Base-by-base conservation (phyloP, 1,284 basidiomycete genomes). In the Moesziomyces sp. region DNA sequence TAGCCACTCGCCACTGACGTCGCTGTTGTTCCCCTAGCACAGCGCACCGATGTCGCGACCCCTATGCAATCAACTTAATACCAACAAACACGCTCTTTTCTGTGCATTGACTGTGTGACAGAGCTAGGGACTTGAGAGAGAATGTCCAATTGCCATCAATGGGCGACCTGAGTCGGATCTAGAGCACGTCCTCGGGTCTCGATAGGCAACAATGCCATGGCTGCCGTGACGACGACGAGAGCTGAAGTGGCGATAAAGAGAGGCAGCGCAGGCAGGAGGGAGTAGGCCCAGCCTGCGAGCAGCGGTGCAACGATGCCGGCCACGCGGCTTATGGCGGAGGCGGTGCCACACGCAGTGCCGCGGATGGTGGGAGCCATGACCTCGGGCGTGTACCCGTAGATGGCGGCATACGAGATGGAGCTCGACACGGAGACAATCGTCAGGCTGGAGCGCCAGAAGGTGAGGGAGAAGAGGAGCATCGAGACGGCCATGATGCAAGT, bases 371-470 rank as follows among this genome's bases (percentile, higher is more conserved):
- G 78, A 7, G 70, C 62, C 61, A 83, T 83, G 43, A 79, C 73
- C 48, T 80, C 77, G 8, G 82, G 82, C n/a, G 81, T 79, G 23
- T 78, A 80, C 5, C 78, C 78, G 50, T 83, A 83, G 28, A 83
- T 61, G 19, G 77, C 78, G 21, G 81, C 81, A 45, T 83, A 83
- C 34, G 79, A 76, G 34, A 78, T 79, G 13, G 75, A 77, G 21
- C 80, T 77, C 11, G 68, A 56, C 23, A 83, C 58, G 18, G 71
- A 76, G 8, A 82, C 74, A 1, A 72, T 23, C 8, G 80, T 76
- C 53, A 74, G 60, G 34, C 55, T 64, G 0, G 54, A 43, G 11
- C 62, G 47, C 58, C 45, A 71, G 23, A 43, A 59, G 8, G 56
- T 71, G 21, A 65, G 45, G 18, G 75, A 61, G 43, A 83, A 83